Conservation (phyloP, 1,284 basidiomycete species). For the Rhodotorula sp. region DNA sequence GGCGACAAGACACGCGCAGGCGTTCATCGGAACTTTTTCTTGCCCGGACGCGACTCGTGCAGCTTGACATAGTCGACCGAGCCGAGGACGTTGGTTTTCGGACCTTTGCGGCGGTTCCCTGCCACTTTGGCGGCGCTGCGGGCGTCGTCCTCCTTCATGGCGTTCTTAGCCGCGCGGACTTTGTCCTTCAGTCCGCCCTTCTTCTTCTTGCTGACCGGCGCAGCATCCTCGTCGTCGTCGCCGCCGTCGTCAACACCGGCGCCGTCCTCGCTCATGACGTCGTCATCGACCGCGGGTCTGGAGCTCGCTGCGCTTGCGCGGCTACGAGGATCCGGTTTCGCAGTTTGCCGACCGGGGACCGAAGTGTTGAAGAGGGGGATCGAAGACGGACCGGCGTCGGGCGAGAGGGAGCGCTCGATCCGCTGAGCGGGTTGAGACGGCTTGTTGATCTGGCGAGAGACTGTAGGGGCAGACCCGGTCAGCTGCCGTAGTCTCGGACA, state of each 20-base stretch:
- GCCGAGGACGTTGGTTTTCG: slow-evolving; percentile 17
- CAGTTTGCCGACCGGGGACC: not conserved
- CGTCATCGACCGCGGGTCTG: not conserved
- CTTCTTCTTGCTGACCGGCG: not conserved
- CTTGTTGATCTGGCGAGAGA: slow-evolving; percentile 21
- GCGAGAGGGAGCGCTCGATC: slow-evolving; percentile 17
- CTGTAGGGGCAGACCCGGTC: not conserved
- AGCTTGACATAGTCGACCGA: slow-evolving; percentile 29
- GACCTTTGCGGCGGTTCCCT: slow-evolving; percentile 10
- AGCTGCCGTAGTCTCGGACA: too few relatives aligned
- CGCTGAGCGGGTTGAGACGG: not conserved
- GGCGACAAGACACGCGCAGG: too few relatives aligned
- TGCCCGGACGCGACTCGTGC: slow-evolving; percentile 25
- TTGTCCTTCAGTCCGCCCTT: slow-evolving; percentile 23
- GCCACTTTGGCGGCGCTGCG: slow-evolving; percentile 18
- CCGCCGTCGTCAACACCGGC: not conserved
- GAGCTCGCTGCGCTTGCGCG: not conserved
- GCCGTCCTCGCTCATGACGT: not conserved
- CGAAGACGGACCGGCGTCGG: slow-evolving; percentile 11
- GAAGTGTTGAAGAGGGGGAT: slow-evolving; percentile 40
- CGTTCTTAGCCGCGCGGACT: slow-evolving; percentile 12
- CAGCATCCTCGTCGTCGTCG: not conserved
- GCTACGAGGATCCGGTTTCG: slow-evolving; percentile 9
- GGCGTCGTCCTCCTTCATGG: slow-evolving; percentile 9
- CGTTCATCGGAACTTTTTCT: slow-evolving; percentile 23